Evolutionary conservation across 108 stramenopile genomes (phyloP), one percentile per base, ranked within the genome.

Genomic region (Craspedostauros australis): DNA sequence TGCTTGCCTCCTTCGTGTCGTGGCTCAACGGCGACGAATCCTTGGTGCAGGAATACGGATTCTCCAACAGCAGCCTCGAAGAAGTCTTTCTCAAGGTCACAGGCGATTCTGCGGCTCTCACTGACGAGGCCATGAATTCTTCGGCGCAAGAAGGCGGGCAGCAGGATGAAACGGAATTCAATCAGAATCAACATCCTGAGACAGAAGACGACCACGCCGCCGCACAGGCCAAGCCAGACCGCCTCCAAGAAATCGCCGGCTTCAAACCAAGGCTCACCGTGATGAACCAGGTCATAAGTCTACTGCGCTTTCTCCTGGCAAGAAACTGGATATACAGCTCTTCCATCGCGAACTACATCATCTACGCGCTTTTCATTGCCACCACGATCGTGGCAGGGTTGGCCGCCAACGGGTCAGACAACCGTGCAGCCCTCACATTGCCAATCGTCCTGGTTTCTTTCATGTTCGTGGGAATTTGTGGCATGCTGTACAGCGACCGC

Each of bases 51-150:
- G 78, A 80, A 33, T 80, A 65, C 39, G 71, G 73, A 20, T 68
- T 80, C n/a, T 80, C 79, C 16, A 80, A 76, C 42, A 66, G 63
- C 16, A 70, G 63, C 16, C 39, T 80, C 8, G 72, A 80, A 63
- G 79, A 80, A 66, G 72, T 80, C 0, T 80, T 80, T 46, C 60
- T 80, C 40, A 60, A 62, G 12, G 68, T 80, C 5, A 76, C 74
- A 6, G 28, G 45, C 20, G 27, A 52, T n/a, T n/a, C n/a, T n/a
- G n/a, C n/a, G n/a, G n/a, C n/a, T n/a, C n/a, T n/a, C n/a, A n/a
- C n/a, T n/a, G n/a, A n/a, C n/a, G n/a, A n/a, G n/a, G n/a, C n/a
- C n/a, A n/a, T n/a, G n/a, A n/a, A n/a, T n/a, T n/a, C n/a, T n/a
- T n/a, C n/a, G n/a, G n/a, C n/a, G n/a, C n/a, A n/a, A n/a, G n/a